Percentiles rank a stretch among this genome's conserved stretches.
These are phyloP conservation scores for Nakazawaea laoshanensis DNA, from an alignment of 805 yeast species.

Conservation along the genomic window DNA sequence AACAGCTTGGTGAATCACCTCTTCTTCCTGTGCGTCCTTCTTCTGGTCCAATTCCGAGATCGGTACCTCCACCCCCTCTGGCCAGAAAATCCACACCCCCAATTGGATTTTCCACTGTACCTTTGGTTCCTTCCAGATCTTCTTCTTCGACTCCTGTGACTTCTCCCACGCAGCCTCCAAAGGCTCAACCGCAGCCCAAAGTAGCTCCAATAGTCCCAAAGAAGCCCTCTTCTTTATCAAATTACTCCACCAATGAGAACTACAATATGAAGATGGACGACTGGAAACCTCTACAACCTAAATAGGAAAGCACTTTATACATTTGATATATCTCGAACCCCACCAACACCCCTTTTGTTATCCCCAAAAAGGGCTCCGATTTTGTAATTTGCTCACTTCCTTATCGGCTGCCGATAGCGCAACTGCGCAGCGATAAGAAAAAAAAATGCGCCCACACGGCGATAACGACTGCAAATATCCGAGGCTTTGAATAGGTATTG, in stretches of 20 bases:
- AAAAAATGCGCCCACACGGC: too few relatives aligned
- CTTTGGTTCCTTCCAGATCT: conserved; percentile 8
- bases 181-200: background rate
- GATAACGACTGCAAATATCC: too few relatives aligned
- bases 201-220: conserved; percentile 9
- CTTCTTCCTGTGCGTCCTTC: background rate
- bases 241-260: background rate
- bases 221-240: conserved; percentile 7
- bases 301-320: background rate
- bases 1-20: background rate
- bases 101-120: conserved; percentile 8
- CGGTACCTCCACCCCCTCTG: conserved; percentile 8
- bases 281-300: conserved; percentile 11
- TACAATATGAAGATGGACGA: conserved; percentile 2
- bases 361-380: too few relatives aligned
- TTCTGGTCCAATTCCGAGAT: too few relatives aligned
- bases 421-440: too few relatives aligned
- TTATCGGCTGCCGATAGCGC: too few relatives aligned
- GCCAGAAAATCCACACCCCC: conserved; percentile 5
- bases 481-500: too few relatives aligned
- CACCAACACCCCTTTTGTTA: too few relatives aligned
- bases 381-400: too few relatives aligned
- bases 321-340: too few relatives aligned
- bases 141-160: conserved; percentile 6
- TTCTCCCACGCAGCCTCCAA: conserved; percentile 1